Evolutionary conservation across 1,284 basidiomycete genomes (phyloP).

Genomic region (Naganishia sp.): DNA sequence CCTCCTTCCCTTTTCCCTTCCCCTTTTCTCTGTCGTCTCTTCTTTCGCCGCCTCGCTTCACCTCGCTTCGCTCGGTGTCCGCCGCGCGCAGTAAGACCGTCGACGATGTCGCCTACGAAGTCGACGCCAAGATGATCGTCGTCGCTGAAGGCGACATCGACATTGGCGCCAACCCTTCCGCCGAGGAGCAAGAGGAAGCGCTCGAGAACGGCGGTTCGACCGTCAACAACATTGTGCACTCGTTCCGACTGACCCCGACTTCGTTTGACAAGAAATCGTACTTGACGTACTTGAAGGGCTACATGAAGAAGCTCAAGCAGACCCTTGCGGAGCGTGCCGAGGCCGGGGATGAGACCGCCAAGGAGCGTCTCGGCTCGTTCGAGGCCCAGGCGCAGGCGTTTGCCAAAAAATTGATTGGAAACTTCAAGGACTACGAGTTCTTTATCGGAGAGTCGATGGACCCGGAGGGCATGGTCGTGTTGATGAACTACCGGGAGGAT

Average conservation of each 20-base stretch:
- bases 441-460: slow-evolving; percentile 87
- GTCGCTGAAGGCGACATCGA: slow-evolving; percentile 84
- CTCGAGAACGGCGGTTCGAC: slow-evolving; percentile 73
- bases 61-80: not conserved
- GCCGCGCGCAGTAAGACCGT: slow-evolving; percentile 66
- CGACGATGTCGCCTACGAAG: slow-evolving; percentile 86
- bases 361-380: slow-evolving; percentile 74
- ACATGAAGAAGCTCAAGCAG: slow-evolving; percentile 78
- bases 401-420: slow-evolving; percentile 85
- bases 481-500: slow-evolving; percentile 67
- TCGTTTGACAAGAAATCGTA: slow-evolving; percentile 91
- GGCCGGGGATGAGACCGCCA: slow-evolving; percentile 56
- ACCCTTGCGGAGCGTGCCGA: slow-evolving; percentile 58
- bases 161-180: slow-evolving; percentile 91
- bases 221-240: slow-evolving; percentile 91
- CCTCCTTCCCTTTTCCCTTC: not conserved
- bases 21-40: not conserved
- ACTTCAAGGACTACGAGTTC: slow-evolving; percentile 69
- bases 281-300: slow-evolving; percentile 83
- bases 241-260: slow-evolving; percentile 84
- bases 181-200: slow-evolving; percentile 82
- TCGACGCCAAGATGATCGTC: slow-evolving; percentile 75
- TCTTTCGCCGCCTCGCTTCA: no score
- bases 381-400: slow-evolving; percentile 76
- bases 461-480: slow-evolving; percentile 82